Conservation (phyloP, 306 rosid genomes). For the Cercis canadensis region DNA sequence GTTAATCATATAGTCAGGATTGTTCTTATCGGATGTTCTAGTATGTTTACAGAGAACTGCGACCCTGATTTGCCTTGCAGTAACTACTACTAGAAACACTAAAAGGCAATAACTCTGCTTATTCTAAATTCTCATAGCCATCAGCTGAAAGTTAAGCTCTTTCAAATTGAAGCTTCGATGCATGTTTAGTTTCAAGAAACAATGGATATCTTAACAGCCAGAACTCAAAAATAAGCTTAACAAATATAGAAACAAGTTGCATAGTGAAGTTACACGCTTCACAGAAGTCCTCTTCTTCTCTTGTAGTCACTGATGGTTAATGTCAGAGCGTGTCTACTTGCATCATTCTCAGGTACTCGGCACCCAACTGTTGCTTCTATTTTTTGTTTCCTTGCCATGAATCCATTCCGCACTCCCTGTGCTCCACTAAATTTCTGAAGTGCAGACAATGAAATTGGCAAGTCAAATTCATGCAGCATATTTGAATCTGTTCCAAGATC, state of each 20-base stretch:
- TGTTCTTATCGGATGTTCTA: neutral
- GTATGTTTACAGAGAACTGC: neutral
- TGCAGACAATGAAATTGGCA: constrained; percentile 55
- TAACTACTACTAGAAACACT: no score
- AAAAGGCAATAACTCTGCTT: neutral
- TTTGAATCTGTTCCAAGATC: constrained; percentile 55
- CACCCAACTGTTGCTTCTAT: constrained; percentile 67
- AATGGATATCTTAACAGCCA: constrained; percentile 21
- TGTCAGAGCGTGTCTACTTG: constrained; percentile 52
- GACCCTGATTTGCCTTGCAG: no score
- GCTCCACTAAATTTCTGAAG: constrained; percentile 56
- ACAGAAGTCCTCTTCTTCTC: constrained; percentile 73
- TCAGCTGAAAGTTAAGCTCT: neutral
- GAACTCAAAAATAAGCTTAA: constrained; percentile 18
- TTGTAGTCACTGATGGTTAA: constrained; percentile 65
- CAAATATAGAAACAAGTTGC: no score
- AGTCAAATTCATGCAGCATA: constrained; percentile 57
- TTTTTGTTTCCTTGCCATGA: constrained; percentile 60
- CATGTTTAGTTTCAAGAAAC: no score
- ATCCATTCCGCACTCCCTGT: constrained; percentile 53
- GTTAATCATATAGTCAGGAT: neutral
- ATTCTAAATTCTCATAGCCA: neutral
- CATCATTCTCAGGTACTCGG: constrained; percentile 50
- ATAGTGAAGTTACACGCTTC: neutral
- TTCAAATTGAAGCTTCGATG: neutral